phyloP scores from a whole-genome alignment of 306 rosid genomes.

The Adenanthera pavonina region DNA sequence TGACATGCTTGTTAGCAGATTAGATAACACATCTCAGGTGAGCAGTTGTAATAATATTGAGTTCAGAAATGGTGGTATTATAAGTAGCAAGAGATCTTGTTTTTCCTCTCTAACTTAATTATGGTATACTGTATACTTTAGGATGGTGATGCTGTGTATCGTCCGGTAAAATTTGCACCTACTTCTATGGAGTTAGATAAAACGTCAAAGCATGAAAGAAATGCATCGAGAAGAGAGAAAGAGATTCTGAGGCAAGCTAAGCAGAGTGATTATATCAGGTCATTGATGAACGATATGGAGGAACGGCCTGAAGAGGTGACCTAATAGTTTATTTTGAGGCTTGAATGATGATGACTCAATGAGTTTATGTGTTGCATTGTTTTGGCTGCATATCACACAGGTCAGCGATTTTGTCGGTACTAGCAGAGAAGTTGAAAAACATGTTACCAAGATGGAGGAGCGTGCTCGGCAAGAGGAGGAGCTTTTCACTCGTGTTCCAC shows the following conservation, averaged over 20 bases:
- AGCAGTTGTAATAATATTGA: constrained; percentile 26
- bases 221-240: constrained; percentile 72
- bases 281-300: constrained; percentile 70
- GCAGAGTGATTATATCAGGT: constrained; percentile 63
- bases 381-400: constrained; percentile 51
- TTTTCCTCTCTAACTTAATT: constrained; percentile 32
- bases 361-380: constrained; percentile 21
- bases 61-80: constrained; percentile 1
- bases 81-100: constrained; percentile 10
- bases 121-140: constrained; percentile 41
- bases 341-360: constrained; percentile 22
- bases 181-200: constrained; percentile 71
- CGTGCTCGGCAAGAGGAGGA: constrained; percentile 85
- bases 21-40: constrained; percentile 55
- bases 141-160: constrained; percentile 61
- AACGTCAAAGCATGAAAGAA: constrained; percentile 65
- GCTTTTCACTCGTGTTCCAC: constrained; percentile 76
- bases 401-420: constrained; percentile 68
- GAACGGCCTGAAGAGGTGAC: constrained; percentile 92
- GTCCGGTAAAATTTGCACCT: constrained; percentile 72
- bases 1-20: constrained; percentile 66
- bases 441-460: constrained; percentile 65
- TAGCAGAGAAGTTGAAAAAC: constrained; percentile 67
- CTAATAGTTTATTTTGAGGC: constrained; percentile 29
- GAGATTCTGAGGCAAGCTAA: constrained; percentile 62